A percentile compares a stretch with the other conserved stretches of the same genome.
Conservation (phyloP, 2,329 filamentous ascomycete genomes). For the Epichloe sp. region DNA sequence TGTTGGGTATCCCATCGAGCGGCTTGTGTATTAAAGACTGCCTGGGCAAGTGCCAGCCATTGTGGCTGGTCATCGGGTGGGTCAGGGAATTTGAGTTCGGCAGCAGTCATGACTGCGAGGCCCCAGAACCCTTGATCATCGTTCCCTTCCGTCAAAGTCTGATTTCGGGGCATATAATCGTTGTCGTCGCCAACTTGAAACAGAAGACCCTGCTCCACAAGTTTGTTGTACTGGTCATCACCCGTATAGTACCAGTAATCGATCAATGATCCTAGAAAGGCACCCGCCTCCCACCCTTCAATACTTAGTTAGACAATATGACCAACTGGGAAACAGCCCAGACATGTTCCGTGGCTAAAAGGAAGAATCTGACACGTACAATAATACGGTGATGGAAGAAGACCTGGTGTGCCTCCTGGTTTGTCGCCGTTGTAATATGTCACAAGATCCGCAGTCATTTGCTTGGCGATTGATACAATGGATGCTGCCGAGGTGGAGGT, state of each 20-base stretch:
- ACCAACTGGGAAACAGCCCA: neutral
- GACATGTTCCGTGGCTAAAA: neutral
- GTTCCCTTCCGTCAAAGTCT: conserved; percentile 56
- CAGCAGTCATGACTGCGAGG: conserved; percentile 55
- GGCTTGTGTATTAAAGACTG: conserved; percentile 70
- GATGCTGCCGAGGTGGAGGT: conserved; percentile 26
- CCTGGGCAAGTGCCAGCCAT: conserved; percentile 62
- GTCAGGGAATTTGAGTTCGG: conserved; percentile 54
- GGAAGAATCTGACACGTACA: conserved; percentile 24
- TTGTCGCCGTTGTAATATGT: conserved; percentile 32
- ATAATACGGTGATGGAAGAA: conserved; percentile 41
- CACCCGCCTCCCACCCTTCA: conserved; percentile 59
- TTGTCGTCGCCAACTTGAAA: conserved; percentile 59
- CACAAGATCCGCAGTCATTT: conserved; percentile 37
- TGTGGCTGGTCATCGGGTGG: conserved; percentile 42
- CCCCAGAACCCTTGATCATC: conserved; percentile 69
- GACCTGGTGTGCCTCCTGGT: conserved; percentile 36
- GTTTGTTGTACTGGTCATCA: conserved; percentile 56
- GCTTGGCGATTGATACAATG: conserved; percentile 33
- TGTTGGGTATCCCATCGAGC: conserved; percentile 55
- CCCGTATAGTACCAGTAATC: conserved; percentile 81
- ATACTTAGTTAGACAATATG: neutral
- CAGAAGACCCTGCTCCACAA: conserved; percentile 54
- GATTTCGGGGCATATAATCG: conserved; percentile 68
- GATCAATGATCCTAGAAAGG: conserved; percentile 57